Evolutionary conservation across 1,284 basidiomycete genomes (phyloP), one percentile per base, ranked within the genome.

Genomic region (Cryptococcus sp.): DNA sequence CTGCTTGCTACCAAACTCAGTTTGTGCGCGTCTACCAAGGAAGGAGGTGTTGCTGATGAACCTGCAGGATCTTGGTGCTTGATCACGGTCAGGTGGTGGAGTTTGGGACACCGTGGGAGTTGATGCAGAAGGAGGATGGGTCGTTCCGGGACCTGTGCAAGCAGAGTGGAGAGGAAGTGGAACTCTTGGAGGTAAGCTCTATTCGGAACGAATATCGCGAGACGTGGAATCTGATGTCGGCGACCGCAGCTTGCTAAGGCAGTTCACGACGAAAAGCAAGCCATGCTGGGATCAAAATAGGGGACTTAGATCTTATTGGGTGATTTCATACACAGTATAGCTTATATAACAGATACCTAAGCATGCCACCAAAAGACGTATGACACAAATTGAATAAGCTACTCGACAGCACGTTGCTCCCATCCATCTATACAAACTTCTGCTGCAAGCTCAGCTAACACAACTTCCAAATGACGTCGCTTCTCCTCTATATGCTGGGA

Each of bases 11-110:
- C 43, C 43, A 12, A 6, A 43, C 8, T 23, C 33, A 20, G 38
- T 1, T 16, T 38, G 13, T 49, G 71, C 33, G 77, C 73, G 54
- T 40, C 5, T 21, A 24, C 5, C 42, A 38, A 18, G 16, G 9
- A 38, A 44, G 18, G 15, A 11, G 15, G 20, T 38, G 24, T n/a
- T n/a, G 28, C 28, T 33, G 28, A 33, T 33, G 12, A 71, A 5
- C 39, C 24, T 2, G 71, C 61, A 78, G 76, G 59, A 80, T 83
- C 48, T 66, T 82, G 24, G 80, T 82, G 12, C 71, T 82, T 52
- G 79, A 80, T 53, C 71, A 78, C 42, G 80, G 80, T 15, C 58
- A 68, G 21, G 77, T 82, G 5, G 64, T 80, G 9, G 82, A 82
- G 62, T 80, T 77, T 53, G 81, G 78, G 24, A 75, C 77, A 11